These are phyloP conservation scores for Saccharomyces pastorianus DNA, from an alignment of 1,139 yeast genomes.

Conservation along the genomic window DNA sequence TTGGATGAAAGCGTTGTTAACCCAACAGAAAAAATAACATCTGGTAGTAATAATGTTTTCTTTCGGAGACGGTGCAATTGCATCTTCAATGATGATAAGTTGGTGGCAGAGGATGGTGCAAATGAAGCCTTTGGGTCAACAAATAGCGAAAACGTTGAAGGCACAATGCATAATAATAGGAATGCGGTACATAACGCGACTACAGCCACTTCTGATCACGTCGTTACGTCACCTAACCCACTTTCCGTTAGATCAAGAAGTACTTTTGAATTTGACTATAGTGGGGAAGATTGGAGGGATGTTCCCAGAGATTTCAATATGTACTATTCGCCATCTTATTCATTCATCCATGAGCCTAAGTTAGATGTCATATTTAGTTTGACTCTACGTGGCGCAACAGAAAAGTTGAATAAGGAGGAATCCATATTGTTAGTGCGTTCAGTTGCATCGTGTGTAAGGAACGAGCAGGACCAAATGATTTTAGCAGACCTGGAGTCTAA, in stretches of 20 bases:
- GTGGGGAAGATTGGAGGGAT: slow-evolving; percentile 65
- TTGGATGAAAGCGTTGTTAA: slow-evolving; percentile 14
- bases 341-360: slow-evolving; percentile 16
- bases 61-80: slow-evolving; percentile 34
- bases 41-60: not conserved
- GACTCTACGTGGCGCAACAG: slow-evolving; percentile 31
- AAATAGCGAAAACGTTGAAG: slow-evolving; percentile 16
- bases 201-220: slow-evolving; percentile 8
- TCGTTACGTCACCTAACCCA: slow-evolving; percentile 17
- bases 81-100: slow-evolving; percentile 33
- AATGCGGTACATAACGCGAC: slow-evolving; percentile 5
- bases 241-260: slow-evolving; percentile 34
- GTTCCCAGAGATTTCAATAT: slow-evolving; percentile 51
- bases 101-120: slow-evolving; percentile 19
- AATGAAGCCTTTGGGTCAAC: not conserved
- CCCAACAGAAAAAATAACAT: slow-evolving; percentile 1
- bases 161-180: slow-evolving; percentile 8
- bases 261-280: slow-evolving; percentile 43
- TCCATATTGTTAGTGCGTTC: slow-evolving; percentile 27
- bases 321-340: slow-evolving; percentile 25
- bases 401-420: slow-evolving; percentile 35
- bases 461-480: slow-evolving; percentile 34
- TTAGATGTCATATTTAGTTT: slow-evolving; percentile 16
- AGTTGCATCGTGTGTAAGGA: slow-evolving; percentile 45
- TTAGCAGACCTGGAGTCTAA: slow-evolving; percentile 15